phyloP scores from a whole-genome alignment of 768 basidiomycete genomes.

The Hemileccinum impolitum region DNA sequence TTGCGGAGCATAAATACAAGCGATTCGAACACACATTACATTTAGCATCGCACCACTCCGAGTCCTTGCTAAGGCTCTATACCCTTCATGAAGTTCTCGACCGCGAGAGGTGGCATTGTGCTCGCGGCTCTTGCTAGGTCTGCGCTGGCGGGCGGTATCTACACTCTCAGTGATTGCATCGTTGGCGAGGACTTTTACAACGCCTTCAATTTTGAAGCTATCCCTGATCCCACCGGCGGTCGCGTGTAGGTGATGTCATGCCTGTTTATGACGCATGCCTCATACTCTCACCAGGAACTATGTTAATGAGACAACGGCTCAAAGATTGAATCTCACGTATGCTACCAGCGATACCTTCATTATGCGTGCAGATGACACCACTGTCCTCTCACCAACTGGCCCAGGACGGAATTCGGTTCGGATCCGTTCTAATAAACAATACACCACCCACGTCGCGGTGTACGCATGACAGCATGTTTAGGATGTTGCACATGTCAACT shows the following conservation, averaged over 20 bases:
- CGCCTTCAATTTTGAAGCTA: slow-evolving; percentile 32
- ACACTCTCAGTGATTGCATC: slow-evolving; percentile 25
- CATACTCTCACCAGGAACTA: slow-evolving; percentile 28
- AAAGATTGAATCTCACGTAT: slow-evolving; percentile 27
- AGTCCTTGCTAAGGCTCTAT: not conserved
- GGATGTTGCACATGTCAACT: not conserved
- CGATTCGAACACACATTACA: too few species aligned
- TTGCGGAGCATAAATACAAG: too few species aligned
- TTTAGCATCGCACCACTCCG: not conserved
- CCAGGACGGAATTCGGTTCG: slow-evolving; percentile 38
- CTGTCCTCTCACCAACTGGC: slow-evolving; percentile 24
- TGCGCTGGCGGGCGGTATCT: slow-evolving; percentile 21
- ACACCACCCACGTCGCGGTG: slow-evolving; percentile 34
- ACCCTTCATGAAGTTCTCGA: slow-evolving; percentile 14
- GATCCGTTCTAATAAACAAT: slow-evolving; percentile 29
- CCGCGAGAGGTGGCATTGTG: not conserved
- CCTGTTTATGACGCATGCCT: not conserved
- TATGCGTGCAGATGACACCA: slow-evolving; percentile 37
- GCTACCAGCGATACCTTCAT: slow-evolving; percentile 28
- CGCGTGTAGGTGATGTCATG: slow-evolving; percentile 29
- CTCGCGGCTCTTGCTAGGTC: slow-evolving; percentile 11
- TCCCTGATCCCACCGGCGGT: slow-evolving; percentile 36
- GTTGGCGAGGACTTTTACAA: slow-evolving; percentile 30
- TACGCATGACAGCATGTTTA: slow-evolving; percentile 10
- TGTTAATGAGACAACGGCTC: slow-evolving; percentile 28